Evolutionary conservation across 1,139 yeast species (phyloP), one percentile per base, ranked within the genome.

Genomic region (Debaryomycetaceae sp.): DNA sequence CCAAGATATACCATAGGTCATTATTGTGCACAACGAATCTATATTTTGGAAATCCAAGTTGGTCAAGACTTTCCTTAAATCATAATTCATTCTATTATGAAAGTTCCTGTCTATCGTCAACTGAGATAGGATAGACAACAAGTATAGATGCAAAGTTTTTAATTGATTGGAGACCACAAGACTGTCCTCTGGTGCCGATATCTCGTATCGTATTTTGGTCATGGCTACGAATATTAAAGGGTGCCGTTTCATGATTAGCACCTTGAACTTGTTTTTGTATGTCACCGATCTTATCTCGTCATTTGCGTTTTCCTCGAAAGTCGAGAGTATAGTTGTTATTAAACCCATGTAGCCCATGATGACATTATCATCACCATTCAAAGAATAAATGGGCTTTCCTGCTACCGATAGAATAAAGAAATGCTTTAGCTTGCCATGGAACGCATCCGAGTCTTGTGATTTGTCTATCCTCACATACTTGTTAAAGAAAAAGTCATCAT

Each of bases 341-440:
- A 84, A 68, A 1, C 93, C 95, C 70, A 87, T 81, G 57, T 87
- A 86, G 1, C 93, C 88, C 40, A 87, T 69, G 1, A 86, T 72
- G 24, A 83, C 66, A 41, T 81, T 84, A 49, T 89, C 96, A 0
- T 81, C 68, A 3, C 96, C 97, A 58, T 84, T 77, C 72, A 86
- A 72, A 1, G 95, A 80, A 62, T 85, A 93, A 6, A 93, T 87
- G 1, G 97, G 97, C 61, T 93, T 93, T 0, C 99, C 99, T 0
- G 98, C 96, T 2, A 84, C 69, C 0, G 97, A 89, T n/a, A 93
- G 70, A 6, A 93, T 81, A 51, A 90, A 82, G 55, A 87, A 89
- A 45, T 87, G 95, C 60, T 86, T 87, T 42, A 74, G 64, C 39
- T 70, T 76, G 37, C 53, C 50, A 45, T 68, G 76, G 56, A 81